These are phyloP conservation scores for Colletotrichum karsti DNA, from an alignment of 2,329 filamentous ascomycete genomes.

Conservation along the genomic window DNA sequence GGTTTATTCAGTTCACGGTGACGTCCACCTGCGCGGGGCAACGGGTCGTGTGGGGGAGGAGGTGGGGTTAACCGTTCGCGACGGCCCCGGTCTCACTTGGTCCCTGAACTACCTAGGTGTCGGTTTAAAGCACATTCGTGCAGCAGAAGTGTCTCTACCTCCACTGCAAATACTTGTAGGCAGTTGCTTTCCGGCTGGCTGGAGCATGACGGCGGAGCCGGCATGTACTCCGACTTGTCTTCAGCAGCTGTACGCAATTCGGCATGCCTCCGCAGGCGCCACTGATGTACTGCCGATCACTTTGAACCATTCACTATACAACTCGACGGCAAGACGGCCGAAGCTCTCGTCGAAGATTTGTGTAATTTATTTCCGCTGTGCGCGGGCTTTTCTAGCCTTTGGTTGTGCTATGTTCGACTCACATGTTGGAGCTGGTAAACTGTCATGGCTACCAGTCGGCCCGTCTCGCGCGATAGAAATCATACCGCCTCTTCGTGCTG, in stretches of 20 bases:
- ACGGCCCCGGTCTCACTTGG: neutral
- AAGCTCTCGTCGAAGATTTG: neutral
- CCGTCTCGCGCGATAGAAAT: conserved; percentile 11
- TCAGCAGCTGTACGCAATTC: neutral
- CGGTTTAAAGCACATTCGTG: neutral
- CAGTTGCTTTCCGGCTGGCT: neutral
- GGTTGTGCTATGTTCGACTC: neutral
- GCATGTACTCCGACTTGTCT: neutral
- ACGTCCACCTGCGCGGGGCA: conserved; percentile 7
- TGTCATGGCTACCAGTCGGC: conserved; percentile 15
- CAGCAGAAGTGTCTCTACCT: neutral
- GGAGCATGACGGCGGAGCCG: neutral
- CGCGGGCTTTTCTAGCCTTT: conserved; percentile 15
- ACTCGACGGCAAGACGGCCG: neutral
- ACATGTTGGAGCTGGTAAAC: conserved; percentile 15
- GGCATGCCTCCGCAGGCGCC: neutral
- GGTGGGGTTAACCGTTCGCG: neutral
- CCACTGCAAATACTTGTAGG: no score
- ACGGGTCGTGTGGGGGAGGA: neutral
- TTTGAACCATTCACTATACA: neutral
- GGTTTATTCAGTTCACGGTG: neutral
- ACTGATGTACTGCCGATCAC: neutral
- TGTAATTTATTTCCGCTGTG: conserved; percentile 11
- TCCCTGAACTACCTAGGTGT: neutral
- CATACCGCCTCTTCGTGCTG: conserved; percentile 8